phyloP scores from a whole-genome alignment of 805 yeast genomes.

The Monosporozyma siamensis region DNA sequence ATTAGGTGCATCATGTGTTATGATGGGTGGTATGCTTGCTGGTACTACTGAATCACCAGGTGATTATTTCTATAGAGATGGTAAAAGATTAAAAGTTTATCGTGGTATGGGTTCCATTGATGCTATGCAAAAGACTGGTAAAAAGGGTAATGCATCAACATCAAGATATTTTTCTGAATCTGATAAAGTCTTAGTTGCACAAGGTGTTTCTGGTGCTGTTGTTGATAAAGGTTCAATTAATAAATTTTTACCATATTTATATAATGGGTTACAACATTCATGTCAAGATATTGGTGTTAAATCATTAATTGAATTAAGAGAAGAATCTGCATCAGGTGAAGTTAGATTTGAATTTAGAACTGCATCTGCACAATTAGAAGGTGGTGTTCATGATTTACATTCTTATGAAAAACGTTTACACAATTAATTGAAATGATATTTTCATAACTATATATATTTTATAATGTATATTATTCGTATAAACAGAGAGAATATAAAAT shows the following conservation, averaged over 20 bases:
- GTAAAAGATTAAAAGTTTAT: constrained; percentile 92
- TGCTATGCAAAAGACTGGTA: constrained; percentile 89
- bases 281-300: constrained; percentile 93
- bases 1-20: constrained; percentile 91
- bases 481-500: no score
- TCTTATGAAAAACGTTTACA: constrained; percentile 96
- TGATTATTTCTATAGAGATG: constrained; percentile 94
- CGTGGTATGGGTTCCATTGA: constrained; percentile 99
- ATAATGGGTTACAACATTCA: constrained; percentile 95
- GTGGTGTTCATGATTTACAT: constrained; percentile 94
- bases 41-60: constrained; percentile 99
- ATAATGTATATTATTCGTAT: no score
- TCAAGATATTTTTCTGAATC: constrained; percentile 96
- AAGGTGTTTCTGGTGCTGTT: constrained; percentile 96
- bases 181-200: constrained; percentile 94
- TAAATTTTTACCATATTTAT: constrained; percentile 89
- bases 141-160: constrained; percentile 91
- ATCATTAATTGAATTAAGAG: constrained; percentile 55
- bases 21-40: constrained; percentile 99
- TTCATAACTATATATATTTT: not conserved
- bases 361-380: constrained; percentile 97
- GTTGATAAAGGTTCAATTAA: constrained; percentile 92
- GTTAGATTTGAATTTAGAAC: constrained; percentile 96
- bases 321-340: constrained; percentile 51
- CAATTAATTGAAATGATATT: constrained; percentile 39